A percentile compares a stretch with the other conserved stretches of the same genome.
These are phyloP conservation scores for Aspergillus panamensis DNA, from an alignment of 495 filamentous ascomycete genomes.

Conservation along the genomic window DNA sequence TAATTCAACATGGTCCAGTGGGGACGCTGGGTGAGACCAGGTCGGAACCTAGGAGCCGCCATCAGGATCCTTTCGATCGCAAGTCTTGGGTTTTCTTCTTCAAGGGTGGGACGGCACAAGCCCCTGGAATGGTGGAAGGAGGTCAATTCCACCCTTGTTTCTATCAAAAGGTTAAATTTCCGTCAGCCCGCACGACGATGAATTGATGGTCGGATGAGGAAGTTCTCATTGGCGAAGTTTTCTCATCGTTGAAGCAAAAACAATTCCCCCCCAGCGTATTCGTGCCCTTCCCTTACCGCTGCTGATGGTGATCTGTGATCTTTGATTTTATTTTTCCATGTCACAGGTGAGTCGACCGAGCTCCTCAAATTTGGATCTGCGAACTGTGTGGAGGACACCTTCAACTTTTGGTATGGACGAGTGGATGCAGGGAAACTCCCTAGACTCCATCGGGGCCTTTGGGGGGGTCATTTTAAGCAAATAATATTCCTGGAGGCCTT, in stretches of 20 bases:
- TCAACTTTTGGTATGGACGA: constrained; percentile 18
- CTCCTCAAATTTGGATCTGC: constrained; percentile 30
- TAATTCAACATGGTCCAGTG: not conserved
- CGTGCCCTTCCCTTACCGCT: not conserved
- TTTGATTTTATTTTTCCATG: not conserved
- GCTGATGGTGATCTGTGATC: not conserved
- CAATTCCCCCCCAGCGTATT: not conserved
- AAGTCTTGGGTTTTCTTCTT: not conserved
- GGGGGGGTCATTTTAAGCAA: constrained; percentile 8
- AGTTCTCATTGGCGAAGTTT: not conserved
- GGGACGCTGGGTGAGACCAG: not conserved
- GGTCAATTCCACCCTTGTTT: not conserved
- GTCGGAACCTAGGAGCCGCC: not conserved
- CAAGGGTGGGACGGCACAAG: not conserved
- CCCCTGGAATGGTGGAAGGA: not conserved
- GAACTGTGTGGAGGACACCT: constrained; percentile 24
- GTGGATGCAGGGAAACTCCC: constrained; percentile 16
- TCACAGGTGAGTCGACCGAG: not conserved
- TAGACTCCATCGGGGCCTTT: constrained; percentile 3
- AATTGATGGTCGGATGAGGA: too few species aligned
- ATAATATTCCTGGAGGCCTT: constrained; percentile 7
- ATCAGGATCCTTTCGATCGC: constrained; percentile 10
- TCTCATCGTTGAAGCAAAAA: not conserved
- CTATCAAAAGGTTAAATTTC: not conserved
- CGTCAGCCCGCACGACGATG: too few species aligned